Base-by-base conservation (phyloP, 2,329 filamentous ascomycete species). In the Colletotrichum chrysophilum region DNA sequence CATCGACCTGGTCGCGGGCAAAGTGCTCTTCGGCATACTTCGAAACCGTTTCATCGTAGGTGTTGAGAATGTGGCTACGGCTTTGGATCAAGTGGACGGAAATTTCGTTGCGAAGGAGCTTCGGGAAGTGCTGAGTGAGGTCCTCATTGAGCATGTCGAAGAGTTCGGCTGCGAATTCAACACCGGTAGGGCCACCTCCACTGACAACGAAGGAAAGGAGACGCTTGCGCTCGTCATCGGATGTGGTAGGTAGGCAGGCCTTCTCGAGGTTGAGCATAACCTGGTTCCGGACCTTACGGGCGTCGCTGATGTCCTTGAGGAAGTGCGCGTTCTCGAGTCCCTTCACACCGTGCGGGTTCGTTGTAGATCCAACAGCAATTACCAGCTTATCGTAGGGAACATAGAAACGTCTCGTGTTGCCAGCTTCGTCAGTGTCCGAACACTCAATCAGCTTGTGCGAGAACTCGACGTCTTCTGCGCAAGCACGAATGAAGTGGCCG, bases 71-170 rank as follows among this genome's bases (percentile, higher is more conserved):
- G 80, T 99, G 97, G 55, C 94, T 93, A 75, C 97, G 92, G 80
- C 95, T 98, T 83, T 99, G 97, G 77, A 99, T 98, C 62, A 99
- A 90, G 82, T 99, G 97, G 2, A 99, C 96, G 0, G 97, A 98
- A 65, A 99, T 98, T 83, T 99, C 96, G 82, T 98, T 98, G 77
- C 97, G 93, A n/a, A 99, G 86, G 34, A 99, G 92, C 77, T 93
- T 93, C 4, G 97, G 97, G 84, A 98, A 99, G 80, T 94, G 92
- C 68, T 90, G 89, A 58, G 93, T 93, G 58, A 99, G 86, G 82
- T 99, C 97, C 84, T 99, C 97, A 81, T 99, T 99, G 18, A 99
- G 89, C 84, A 99, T 93, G 84, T 99, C 97, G 83, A 94, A 98
- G 8, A 99, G 90, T 83, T 99, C 97, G 7, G 97, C 97, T 1